These are phyloP conservation scores for Solanum chmielewskii DNA, from an alignment of 257 asterid species.

Conservation along the genomic window DNA sequence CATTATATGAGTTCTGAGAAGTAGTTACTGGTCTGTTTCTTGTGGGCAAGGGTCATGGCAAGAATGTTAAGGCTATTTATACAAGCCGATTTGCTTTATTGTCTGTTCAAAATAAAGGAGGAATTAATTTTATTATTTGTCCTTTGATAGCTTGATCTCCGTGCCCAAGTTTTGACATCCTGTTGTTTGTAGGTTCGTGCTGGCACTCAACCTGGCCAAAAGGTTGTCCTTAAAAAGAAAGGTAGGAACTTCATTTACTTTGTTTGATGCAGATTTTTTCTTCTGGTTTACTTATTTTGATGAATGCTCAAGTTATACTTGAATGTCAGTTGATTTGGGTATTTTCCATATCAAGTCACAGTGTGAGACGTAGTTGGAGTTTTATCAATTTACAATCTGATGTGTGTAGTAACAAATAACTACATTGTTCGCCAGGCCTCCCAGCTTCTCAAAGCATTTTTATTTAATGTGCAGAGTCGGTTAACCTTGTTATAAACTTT, in stretches of 20 bases:
- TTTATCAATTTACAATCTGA: neutral
- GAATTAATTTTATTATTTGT: neutral
- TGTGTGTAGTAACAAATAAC: neutral
- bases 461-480: neutral
- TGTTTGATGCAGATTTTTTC: neutral
- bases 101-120: neutral
- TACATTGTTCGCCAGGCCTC: neutral
- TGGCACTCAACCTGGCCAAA: conserved; percentile 95
- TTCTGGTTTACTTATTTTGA: neutral
- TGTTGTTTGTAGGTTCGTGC: conserved; percentile 59
- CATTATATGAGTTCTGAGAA: neutral
- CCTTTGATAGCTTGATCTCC: neutral
- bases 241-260: conserved; percentile 19
- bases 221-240: conserved; percentile 74
- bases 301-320: neutral
- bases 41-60: neutral
- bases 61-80: neutral
- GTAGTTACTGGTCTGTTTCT: neutral
- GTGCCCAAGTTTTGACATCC: neutral
- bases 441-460: neutral
- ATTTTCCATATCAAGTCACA: neutral
- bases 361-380: neutral
- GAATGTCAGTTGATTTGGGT: neutral
- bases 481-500: neutral
- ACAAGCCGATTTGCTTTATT: neutral